These are phyloP conservation scores for Pythium periplocum DNA, from an alignment of 352 stramenopile species.

Conservation along the genomic window DNA sequence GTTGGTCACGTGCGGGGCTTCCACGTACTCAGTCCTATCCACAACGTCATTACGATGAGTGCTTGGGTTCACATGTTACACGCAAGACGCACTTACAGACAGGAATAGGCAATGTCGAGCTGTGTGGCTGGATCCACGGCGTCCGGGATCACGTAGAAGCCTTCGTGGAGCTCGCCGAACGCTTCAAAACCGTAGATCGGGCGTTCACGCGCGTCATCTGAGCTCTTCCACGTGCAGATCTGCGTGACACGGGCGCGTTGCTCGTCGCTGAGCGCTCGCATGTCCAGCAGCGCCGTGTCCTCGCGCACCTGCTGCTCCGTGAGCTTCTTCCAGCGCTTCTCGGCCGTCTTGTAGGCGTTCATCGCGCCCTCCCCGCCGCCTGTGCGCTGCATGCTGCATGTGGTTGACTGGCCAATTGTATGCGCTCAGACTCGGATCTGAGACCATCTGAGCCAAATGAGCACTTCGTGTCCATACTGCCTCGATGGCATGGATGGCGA, in stretches of 20 bases:
- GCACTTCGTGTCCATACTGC: neutral
- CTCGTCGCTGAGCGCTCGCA: conserved; percentile 22
- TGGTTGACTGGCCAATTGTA: neutral
- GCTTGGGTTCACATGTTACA: conserved; percentile 1
- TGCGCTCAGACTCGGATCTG: conserved; percentile 3
- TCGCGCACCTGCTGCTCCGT: conserved; percentile 17
- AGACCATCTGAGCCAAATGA: neutral
- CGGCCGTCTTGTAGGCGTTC: conserved; percentile 54
- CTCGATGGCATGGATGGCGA: too few species aligned
- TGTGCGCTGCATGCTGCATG: too few species aligned
- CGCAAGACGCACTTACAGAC: conserved; percentile 36
- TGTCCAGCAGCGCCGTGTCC: conserved; percentile 38
- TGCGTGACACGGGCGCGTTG: conserved; percentile 24
- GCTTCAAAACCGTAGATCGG: conserved; percentile 48
- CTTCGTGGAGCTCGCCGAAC: conserved; percentile 37
- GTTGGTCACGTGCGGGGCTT: conserved; percentile 73
- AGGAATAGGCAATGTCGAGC: conserved; percentile 43
- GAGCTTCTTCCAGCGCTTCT: conserved; percentile 72
- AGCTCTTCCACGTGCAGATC: conserved; percentile 36
- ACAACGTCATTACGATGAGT: conserved; percentile 1
- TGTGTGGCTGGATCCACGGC: conserved; percentile 46
- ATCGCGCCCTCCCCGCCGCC: neutral
- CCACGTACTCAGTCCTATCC: conserved; percentile 53
- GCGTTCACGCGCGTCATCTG: conserved; percentile 11
- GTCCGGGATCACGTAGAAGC: conserved; percentile 65